Evolutionary conservation across 2,329 filamentous ascomycete species (phyloP), one percentile per base, ranked within the genome.

Genomic region (Aspergillus viridinutans): DNA sequence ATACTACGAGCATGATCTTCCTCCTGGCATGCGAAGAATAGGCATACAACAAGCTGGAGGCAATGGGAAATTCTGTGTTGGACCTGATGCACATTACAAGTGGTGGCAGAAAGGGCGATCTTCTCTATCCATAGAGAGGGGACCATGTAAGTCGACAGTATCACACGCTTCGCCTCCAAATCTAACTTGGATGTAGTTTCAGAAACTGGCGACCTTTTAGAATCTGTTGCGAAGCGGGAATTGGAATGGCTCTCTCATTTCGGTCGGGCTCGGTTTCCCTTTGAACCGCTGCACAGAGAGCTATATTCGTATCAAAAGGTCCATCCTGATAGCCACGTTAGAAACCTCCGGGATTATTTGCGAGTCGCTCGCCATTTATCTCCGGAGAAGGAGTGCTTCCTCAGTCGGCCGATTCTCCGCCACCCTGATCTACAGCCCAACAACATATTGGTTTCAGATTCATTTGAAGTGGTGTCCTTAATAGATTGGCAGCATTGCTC

Each of bases 401-500:
- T 58, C 49, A 21, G 54, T 54, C 57, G 61, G 5, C 64, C 59
- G n/a, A 38, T 57, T 1, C 40, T 67, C 29, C 62, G 66, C 14
- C 61, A 68, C 48, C 64, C 66, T 12, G 63, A 67, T 48, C 58
- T 67, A 40, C 61, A 60, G 53, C 71, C 70, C 6, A 69, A 64
- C 49, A 70, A 71, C 54, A 67, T 71, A 40, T 61, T 71, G 23
- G 56, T 72, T 14, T 63, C 65, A 8, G 56, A 62, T 21, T 53
- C 68, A 3, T 60, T 70, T 47, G 55, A 63, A 23, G 48, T 61
- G 23, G 54, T 29, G 28, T 65, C 65, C 3, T 53, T 71, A 23
- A 69, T 71, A 66, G 26, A 28, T 28, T 28, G 26, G 69, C 64
- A 72, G 55, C 57, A 70, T 52, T 53, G 59, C 29, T 56, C 62